Percentiles rank a stretch among this genome's conserved stretches.
phyloP scores from a whole-genome alignment of 148 eudicot genomes.

The Nyssa sinensis region DNA sequence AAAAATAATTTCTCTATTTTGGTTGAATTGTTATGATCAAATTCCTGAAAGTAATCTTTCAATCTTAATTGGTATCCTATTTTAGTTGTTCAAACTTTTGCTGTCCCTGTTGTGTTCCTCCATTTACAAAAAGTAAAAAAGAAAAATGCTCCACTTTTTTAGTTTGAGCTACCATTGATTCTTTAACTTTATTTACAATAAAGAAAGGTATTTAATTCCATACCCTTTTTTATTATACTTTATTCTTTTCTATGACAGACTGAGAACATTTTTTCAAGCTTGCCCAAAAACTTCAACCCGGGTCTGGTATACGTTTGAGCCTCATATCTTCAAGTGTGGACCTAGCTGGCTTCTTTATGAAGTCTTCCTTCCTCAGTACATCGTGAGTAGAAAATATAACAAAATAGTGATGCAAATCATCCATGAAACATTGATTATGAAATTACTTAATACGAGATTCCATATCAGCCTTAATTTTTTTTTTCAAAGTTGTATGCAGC shows the following conservation, averaged over 20 bases:
- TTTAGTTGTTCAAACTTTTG: background rate
- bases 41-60: background rate
- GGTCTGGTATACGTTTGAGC: background rate
- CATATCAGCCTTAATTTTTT: too few relatives aligned
- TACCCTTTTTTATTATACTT: slow-evolving; percentile 5
- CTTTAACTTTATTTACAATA: slow-evolving; percentile 11
- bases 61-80: too few relatives aligned
- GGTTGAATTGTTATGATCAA: background rate
- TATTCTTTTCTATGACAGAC: background rate
- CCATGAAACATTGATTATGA: too few relatives aligned
- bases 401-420: too few relatives aligned
- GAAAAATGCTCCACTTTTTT: slow-evolving; percentile 14
- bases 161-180: slow-evolving; percentile 11
- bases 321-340: background rate
- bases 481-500: too few relatives aligned
- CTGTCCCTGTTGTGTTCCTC: background rate
- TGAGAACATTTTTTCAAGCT: background rate
- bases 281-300: background rate
- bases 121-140: slow-evolving; percentile 1
- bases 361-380: too few relatives aligned
- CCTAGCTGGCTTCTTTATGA: too few relatives aligned
- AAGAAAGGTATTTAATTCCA: slow-evolving; percentile 12
- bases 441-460: too few relatives aligned
- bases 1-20: background rate
- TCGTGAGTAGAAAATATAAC: too few relatives aligned